Evolutionary conservation across 2,329 filamentous ascomycete genomes (phyloP).

Genomic region (Aschersonia sp.): DNA sequence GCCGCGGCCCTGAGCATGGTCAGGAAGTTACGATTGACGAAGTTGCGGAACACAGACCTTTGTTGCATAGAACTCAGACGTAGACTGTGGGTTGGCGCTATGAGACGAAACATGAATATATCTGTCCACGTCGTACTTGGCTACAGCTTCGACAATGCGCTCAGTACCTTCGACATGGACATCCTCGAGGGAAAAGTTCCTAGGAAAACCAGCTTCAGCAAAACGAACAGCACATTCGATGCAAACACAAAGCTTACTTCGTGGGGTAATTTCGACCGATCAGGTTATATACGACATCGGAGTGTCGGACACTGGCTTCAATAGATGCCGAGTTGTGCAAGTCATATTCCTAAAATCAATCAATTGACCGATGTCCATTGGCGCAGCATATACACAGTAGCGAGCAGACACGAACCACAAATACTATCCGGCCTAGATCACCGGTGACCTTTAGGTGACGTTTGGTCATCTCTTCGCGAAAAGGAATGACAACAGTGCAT

Average conservation of each 20-base stretch:
- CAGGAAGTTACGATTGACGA: neutral
- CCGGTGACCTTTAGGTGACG: slow-evolving; percentile 92
- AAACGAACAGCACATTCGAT: neutral
- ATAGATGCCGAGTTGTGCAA: slow-evolving; percentile 88
- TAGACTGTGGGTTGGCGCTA: slow-evolving; percentile 68
- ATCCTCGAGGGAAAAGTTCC: slow-evolving; percentile 87
- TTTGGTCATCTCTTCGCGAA: slow-evolving; percentile 95
- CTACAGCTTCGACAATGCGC: slow-evolving; percentile 83
- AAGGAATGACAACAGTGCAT: slow-evolving; percentile 88
- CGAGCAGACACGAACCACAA: slow-evolving; percentile 32
- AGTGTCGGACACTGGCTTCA: slow-evolving; percentile 91
- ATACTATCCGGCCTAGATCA: slow-evolving; percentile 78
- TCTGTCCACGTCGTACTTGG: slow-evolving; percentile 95
- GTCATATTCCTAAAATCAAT: slow-evolving; percentile 63
- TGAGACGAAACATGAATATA: slow-evolving; percentile 95
- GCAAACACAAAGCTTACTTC: slow-evolving; percentile 47
- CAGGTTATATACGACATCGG: slow-evolving; percentile 94
- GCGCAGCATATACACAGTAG: no score
- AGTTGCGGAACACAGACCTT: slow-evolving; percentile 41
- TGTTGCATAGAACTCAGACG: slow-evolving; percentile 79
- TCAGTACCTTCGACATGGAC: slow-evolving; percentile 87
- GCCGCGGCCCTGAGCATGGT: slow-evolving; percentile 44
- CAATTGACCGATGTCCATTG: neutral
- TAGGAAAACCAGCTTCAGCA: slow-evolving; percentile 17
- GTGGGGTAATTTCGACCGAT: slow-evolving; percentile 90